These are phyloP conservation scores for Erodium texanum DNA, from an alignment of 441 rosid genomes.

Conservation along the genomic window DNA sequence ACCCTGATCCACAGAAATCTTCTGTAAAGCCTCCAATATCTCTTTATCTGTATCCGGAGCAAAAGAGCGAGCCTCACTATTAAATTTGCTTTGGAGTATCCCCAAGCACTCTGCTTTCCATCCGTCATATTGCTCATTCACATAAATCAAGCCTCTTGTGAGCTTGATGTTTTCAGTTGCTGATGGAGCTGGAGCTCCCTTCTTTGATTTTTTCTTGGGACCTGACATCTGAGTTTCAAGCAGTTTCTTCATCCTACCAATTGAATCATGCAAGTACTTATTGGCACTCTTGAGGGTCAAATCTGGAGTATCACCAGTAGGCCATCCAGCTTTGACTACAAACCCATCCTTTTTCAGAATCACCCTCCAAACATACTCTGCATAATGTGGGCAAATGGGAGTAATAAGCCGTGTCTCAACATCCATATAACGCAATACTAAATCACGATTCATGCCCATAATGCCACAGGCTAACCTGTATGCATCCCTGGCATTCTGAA, in stretches of 20 bases:
- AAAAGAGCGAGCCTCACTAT: constrained; percentile 32
- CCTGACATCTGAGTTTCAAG: constrained; percentile 56
- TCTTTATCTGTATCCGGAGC: constrained; percentile 54
- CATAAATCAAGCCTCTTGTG: constrained; percentile 51
- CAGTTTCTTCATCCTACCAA: constrained; percentile 65
- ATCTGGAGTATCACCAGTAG: constrained; percentile 54
- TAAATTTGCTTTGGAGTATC: constrained; percentile 57
- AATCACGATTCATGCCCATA: constrained; percentile 63
- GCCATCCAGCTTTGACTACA: constrained; percentile 88
- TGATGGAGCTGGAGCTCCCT: constrained; percentile 36
- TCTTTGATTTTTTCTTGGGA: constrained; percentile 52
- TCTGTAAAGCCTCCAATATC: constrained; percentile 41
- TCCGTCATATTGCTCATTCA: constrained; percentile 68
- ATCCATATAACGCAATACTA: constrained; percentile 69
- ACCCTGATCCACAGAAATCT: constrained; percentile 45
- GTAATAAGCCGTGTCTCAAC: constrained; percentile 80
- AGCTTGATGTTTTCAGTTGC: constrained; percentile 36
- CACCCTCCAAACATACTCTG: constrained; percentile 82
- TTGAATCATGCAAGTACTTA: constrained; percentile 81
- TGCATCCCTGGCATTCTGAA: constrained; percentile 89
- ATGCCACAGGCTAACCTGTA: constrained; percentile 79
- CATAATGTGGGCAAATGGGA: constrained; percentile 89
- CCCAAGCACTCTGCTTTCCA: constrained; percentile 81
- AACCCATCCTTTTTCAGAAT: constrained; percentile 70
- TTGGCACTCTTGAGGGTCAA: constrained; percentile 70